Base-by-base conservation (phyloP, 164 flowering plant species). In the Dillenia turbinata region DNA sequence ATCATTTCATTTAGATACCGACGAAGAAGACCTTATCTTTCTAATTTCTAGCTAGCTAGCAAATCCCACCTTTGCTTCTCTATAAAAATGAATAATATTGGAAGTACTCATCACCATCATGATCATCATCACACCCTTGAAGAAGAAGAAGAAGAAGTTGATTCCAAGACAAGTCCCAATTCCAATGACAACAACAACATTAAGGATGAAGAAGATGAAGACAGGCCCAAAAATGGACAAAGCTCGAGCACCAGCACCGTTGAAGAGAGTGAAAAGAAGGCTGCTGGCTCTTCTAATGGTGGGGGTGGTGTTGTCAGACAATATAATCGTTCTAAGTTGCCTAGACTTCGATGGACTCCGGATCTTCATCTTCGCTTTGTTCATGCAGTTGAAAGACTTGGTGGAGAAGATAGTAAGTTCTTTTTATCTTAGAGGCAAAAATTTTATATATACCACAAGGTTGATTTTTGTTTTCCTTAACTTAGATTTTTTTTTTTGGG, bases 231-330 rank as follows among this genome's bases (percentile, higher is more conserved):
- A 57, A 77, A 78, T 53, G 86, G 82, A 64, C 81, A 76, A 48
- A 81, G 85, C 71, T 86, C 96, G n/a, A 85, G 92, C 78, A 84
- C 76, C 62, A 90, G 92, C 77, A 90, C 97, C 14, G 86, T 86
- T 9, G 97, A 88, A 63, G 94, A 85, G 78, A 79, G 52, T 14
- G 83, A 75, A 26, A 77, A 76, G 66, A 82, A 78, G 74, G 47
- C 72, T 0, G 40, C 40, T 2, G 17, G 67, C 22, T 71, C 61
- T 2, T 33, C 40, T 33, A 33, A 33, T 33, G 40, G 40, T 33
- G 40, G 40, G 5, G 40, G 40, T 5, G 63, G 66, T 15, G 65
- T 77, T 0, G 88, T 86, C 1, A 59, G 95, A 53, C 95, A 81
- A 3, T 88, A 88, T 69, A 79, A 83, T n/a, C 77, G 95, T 51